These are phyloP conservation scores for Lantana camara DNA, from an alignment of 257 asterid species.

Conservation along the genomic window DNA sequence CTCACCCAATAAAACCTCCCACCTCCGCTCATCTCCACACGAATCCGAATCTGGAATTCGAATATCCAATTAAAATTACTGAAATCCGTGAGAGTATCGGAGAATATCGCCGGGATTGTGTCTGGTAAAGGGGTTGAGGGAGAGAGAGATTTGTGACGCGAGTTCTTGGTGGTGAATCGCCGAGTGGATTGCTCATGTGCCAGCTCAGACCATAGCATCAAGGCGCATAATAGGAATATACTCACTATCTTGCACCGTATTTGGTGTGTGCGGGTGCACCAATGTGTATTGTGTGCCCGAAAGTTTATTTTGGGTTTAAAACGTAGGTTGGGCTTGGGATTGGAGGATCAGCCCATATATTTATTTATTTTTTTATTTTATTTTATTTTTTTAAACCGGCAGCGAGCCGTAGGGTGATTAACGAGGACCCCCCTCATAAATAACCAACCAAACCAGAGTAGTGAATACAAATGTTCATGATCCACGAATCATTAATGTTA, in stretches of 20 bases:
- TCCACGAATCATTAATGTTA: too few species aligned
- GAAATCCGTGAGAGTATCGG: not conserved
- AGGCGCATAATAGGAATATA: slow-evolving; percentile 29
- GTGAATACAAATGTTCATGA: too few species aligned
- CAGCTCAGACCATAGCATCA: slow-evolving; percentile 45
- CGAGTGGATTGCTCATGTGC: slow-evolving; percentile 39
- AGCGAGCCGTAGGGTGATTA: too few species aligned
- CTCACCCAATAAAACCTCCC: slow-evolving; percentile 72
- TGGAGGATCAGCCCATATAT: too few species aligned
- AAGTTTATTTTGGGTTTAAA: too few species aligned
- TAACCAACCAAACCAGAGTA: too few species aligned
- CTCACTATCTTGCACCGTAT: slow-evolving; percentile 32
- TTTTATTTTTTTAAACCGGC: too few species aligned
- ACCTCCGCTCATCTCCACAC: slow-evolving; percentile 39
- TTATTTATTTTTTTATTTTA: too few species aligned
- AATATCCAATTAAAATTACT: not conserved
- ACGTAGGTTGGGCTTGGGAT: too few species aligned
- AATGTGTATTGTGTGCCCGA: too few species aligned
- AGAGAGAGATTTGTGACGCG: slow-evolving; percentile 10
- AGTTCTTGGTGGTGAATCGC: slow-evolving; percentile 39
- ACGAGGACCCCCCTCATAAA: too few species aligned
- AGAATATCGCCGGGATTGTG: slow-evolving; percentile 21
- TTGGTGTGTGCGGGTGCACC: not conserved
- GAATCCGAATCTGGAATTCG: not conserved
- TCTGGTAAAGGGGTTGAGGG: slow-evolving; percentile 19